Evolutionary conservation across 129 eudicot species (phyloP).

Genomic region (Flaveria sonorensis): DNA sequence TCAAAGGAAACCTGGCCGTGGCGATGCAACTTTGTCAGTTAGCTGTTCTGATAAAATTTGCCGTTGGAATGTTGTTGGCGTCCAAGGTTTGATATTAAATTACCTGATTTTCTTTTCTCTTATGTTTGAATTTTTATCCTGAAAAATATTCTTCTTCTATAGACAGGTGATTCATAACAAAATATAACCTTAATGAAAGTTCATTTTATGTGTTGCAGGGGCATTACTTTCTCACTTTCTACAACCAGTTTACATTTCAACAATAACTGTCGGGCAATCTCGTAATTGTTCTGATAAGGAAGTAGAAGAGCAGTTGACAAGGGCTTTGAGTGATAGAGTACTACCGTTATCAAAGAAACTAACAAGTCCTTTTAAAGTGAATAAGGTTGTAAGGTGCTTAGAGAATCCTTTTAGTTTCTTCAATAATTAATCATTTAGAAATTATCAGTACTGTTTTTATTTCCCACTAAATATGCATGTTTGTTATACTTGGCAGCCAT

Average conservation of each 20-base stretch:
- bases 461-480: slow-evolving; percentile 25
- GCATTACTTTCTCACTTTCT: slow-evolving; percentile 80
- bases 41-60: slow-evolving; percentile 99
- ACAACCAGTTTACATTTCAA: slow-evolving; percentile 84
- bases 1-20: slow-evolving; percentile 99
- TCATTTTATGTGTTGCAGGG: slow-evolving; percentile 53
- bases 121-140: background rate
- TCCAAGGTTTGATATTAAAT: slow-evolving; percentile 62
- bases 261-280: slow-evolving; percentile 79
- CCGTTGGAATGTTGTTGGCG: slow-evolving; percentile 95
- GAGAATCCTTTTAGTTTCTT: slow-evolving; percentile 22
- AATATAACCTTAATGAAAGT: slow-evolving; percentile 5
- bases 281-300: slow-evolving; percentile 44
- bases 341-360: slow-evolving; percentile 55
- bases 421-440: background rate
- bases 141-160: background rate
- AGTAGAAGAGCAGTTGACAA: slow-evolving; percentile 57
- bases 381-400: slow-evolving; percentile 73
- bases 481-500: slow-evolving; percentile 58
- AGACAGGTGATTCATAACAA: slow-evolving; percentile 2
- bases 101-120: background rate
- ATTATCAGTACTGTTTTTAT: background rate
- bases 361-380: slow-evolving; percentile 71
- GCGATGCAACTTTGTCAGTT: slow-evolving; percentile 89
- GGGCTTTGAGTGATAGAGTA: slow-evolving; percentile 70